Base-by-base conservation (phyloP, 805 yeast genomes). In the Candida broadrunensis region DNA sequence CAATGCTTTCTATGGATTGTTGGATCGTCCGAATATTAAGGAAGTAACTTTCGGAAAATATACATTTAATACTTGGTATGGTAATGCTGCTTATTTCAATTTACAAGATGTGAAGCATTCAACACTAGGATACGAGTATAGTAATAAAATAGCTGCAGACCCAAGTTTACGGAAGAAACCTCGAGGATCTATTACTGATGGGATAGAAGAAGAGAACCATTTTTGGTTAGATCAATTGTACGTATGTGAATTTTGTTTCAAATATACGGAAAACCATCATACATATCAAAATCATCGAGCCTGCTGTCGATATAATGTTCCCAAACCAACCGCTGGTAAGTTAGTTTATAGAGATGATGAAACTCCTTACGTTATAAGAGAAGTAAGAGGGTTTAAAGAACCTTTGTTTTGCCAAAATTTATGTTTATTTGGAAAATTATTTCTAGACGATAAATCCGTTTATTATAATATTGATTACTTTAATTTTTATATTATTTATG, bases 401-500 rank as follows among this genome's bases (percentile, higher is more conserved):
- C 67, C 72, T 41, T 60, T 88, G 19, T 88, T 82, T 49, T 80
- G 96, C 48, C 98, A 91, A 58, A 82, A 87, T 50, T 61, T 93
- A 43, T 81, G 91, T 45, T 69, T 93, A 5, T 83, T 91, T 59
- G 93, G 95, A 0, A 88, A 90, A 61, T 74, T 93, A 29, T 93
- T 88, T 53, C 72, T 93, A 7, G 96, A 89, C 46, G 88, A 87
- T 58, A 93, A 93, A 62, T 87, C 96, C 0, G 83, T 91, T 24
- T 88, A 81, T 60, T 91, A 85, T 63, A 76, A 81, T 27, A 79
- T 88, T 3, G 90, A 85, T 27, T 75, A 77, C 41, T 91, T 85
- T 61, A 90, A 86, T 45, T 88, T 88, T 60, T 93, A 81, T 58
- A 73, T 88, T 20, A 68, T 82, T 2, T 87, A 83, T 56, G 83